Base-by-base conservation (phyloP, 352 stramenopile species). In the Phytophthora syringae region DNA sequence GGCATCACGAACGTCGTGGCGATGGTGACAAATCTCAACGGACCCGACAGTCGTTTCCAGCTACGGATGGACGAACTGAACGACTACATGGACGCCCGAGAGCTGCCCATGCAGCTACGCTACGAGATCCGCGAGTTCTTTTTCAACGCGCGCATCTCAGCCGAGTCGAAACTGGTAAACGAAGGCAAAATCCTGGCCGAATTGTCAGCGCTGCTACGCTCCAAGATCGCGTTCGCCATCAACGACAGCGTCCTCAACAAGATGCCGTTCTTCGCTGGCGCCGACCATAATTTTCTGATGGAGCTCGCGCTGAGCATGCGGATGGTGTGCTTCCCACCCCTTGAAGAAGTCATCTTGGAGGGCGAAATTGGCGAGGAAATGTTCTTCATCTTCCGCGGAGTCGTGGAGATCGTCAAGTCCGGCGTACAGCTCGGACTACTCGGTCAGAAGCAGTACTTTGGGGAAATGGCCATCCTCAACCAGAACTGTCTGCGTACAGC, bases 111-210 rank as follows among this genome's bases (percentile, higher is more conserved):
- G 74, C 78, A 86, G 34, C 58, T 93, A 24, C 82, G 82, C 4
- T 86, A 89, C 58, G 82, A 93, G 52, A 93, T 93, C 53, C 82
- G 85, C 34, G 85, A 93, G 70, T 93, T 93, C 65, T 93, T 84
- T 57, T 88, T 87, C 70, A 93, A 93, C 55, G 80, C 85, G 3
- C 82, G 85, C 3, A 75, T 90, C 21, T 92, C 80, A 18, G 75
- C 79, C 30, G 85, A 93, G 60, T 87, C 77, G 28, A 90, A 90
- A 44, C 72, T 93, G 9, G 74, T 75, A 16, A 89, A 88, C 27
- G 84, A 93, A 60, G 72, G 70, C 44, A 89, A 90, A 52, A 90
- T 93, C 34, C 55, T 93, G 18, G 76, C 67, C 7, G 84, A 93
- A 42, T 49, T 93, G 9, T 93, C 84, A 2, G 84, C 84, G 5